phyloP scores from a whole-genome alignment of 169 alveolate species.

The Theileria equi region DNA sequence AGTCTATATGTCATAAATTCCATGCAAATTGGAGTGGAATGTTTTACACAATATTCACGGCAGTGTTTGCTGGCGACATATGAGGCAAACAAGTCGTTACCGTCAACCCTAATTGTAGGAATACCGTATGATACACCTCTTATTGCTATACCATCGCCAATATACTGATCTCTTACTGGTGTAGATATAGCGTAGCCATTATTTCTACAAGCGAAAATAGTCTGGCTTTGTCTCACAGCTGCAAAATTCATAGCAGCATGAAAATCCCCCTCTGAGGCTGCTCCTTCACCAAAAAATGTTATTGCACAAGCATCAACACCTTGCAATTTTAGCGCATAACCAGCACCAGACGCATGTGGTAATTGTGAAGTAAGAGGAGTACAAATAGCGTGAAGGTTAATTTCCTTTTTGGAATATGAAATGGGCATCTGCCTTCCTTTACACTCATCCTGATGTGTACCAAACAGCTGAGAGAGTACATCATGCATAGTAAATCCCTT shows the following conservation, averaged over 20 bases:
- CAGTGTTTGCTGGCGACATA: slow-evolving; percentile 87
- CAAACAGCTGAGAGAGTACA: slow-evolving; percentile 72
- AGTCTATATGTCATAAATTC: slow-evolving; percentile 93
- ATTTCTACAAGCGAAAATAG: slow-evolving; percentile 93
- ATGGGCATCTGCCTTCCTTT: slow-evolving; percentile 97
- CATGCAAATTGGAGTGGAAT: slow-evolving; percentile 83
- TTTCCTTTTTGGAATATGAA: slow-evolving; percentile 84
- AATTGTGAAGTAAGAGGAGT: slow-evolving; percentile 93
- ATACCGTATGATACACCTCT: slow-evolving; percentile 93
- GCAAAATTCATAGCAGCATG: slow-evolving; percentile 94
- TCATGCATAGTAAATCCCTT: slow-evolving; percentile 88
- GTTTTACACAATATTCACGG: slow-evolving; percentile 83
- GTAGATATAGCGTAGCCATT: slow-evolving; percentile 94
- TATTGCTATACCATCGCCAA: slow-evolving; percentile 94
- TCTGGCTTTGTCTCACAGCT: slow-evolving; percentile 86
- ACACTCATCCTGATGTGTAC: slow-evolving; percentile 86
- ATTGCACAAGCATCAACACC: slow-evolving; percentile 85
- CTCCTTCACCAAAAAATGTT: slow-evolving; percentile 96
- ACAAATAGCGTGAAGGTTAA: slow-evolving; percentile 87
- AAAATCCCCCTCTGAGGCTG: slow-evolving; percentile 96
- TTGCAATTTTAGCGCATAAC: slow-evolving; percentile 87
- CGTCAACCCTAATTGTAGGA: slow-evolving; percentile 85
- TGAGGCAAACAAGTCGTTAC: slow-evolving; percentile 92
- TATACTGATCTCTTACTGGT: slow-evolving; percentile 89
- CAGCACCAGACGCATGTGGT: slow-evolving; percentile 95